Conservation (phyloP, 371 early-diverging fungal genomes). For the Lichtheimia ramosa region DNA sequence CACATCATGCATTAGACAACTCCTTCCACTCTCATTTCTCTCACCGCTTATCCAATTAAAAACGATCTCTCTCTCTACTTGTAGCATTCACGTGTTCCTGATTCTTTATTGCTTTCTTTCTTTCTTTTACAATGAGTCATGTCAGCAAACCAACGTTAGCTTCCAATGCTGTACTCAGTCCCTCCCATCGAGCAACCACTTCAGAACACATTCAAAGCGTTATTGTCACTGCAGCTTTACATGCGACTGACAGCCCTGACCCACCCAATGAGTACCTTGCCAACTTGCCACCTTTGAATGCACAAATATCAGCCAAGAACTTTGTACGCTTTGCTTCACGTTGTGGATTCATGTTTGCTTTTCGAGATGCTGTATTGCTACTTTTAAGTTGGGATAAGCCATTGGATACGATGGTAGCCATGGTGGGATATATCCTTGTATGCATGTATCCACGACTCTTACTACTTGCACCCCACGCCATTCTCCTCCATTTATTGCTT, state of each 20-base stretch:
- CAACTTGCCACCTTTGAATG: slow-evolving; percentile 36
- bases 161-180: too few species aligned
- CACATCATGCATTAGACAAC: slow-evolving; percentile 14
- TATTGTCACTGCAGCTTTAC: slow-evolving; percentile 41
- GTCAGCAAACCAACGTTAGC: too few species aligned
- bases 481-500: slow-evolving; percentile 27
- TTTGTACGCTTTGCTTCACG: slow-evolving; percentile 46
- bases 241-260: slow-evolving; percentile 26
- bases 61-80: too few species aligned
- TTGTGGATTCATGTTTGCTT: slow-evolving; percentile 45
- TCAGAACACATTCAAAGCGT: slow-evolving; percentile 31
- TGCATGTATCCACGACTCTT: slow-evolving; percentile 46
- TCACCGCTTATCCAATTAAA: too few species aligned
- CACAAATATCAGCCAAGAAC: slow-evolving; percentile 45
- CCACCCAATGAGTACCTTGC: slow-evolving; percentile 36
- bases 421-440: slow-evolving; percentile 34
- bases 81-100: too few species aligned
- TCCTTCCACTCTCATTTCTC: slow-evolving; percentile 56
- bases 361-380: slow-evolving; percentile 38
- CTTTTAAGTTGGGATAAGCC: slow-evolving; percentile 50
- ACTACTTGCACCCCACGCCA: slow-evolving; percentile 33
- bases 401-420: slow-evolving; percentile 34
- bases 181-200: not conserved
- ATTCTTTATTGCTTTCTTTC: too few species aligned
- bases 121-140: too few species aligned